A percentile compares a stretch with the other conserved stretches of the same genome.
These are phyloP conservation scores for Metarhizium robertsii DNA, from an alignment of 2,329 filamentous ascomycete species.

Conservation along the genomic window DNA sequence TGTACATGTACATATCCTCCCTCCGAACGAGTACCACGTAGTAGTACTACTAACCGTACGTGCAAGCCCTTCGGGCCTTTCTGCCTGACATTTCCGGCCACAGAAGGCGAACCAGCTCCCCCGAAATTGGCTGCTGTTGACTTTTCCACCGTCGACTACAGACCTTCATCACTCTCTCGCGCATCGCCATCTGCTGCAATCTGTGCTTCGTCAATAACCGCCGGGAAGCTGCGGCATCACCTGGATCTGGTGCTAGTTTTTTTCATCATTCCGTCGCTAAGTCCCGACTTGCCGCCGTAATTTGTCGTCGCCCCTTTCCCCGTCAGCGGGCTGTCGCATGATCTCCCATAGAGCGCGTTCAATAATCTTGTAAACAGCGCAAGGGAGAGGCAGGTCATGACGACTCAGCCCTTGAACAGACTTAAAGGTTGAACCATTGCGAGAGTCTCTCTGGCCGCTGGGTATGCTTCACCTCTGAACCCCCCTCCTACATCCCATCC, in stretches of 20 bases:
- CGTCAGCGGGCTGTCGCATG: slow-evolving; percentile 9
- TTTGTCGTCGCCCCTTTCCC: slow-evolving; percentile 1
- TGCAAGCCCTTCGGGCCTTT: slow-evolving; percentile 8
- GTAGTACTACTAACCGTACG: no score
- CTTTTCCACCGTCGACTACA: slow-evolving; percentile 23
- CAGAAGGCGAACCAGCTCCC: slow-evolving; percentile 8
- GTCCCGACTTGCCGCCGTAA: slow-evolving; percentile 7
- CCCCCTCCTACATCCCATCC: slow-evolving; percentile 7
- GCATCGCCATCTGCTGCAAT: slow-evolving; percentile 16
- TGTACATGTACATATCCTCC: background rate
- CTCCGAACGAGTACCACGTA: no score
- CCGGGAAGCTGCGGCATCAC: slow-evolving; percentile 15
- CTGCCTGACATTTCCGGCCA: slow-evolving; percentile 25
- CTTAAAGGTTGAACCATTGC: slow-evolving; percentile 16
- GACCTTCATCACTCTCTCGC: slow-evolving; percentile 18
- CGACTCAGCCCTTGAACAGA: slow-evolving; percentile 8
- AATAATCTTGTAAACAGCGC: slow-evolving; percentile 26
- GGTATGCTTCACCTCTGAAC: slow-evolving; percentile 20
- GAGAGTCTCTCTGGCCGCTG: slow-evolving; percentile 17
- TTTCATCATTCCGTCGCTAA: slow-evolving; percentile 9
- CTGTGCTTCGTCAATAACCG: slow-evolving; percentile 12
- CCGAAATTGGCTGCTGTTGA: slow-evolving; percentile 14
- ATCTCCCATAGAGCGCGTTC: slow-evolving; percentile 13
- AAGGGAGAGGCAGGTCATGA: slow-evolving; percentile 13
- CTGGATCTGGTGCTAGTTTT: slow-evolving; percentile 10